These are phyloP conservation scores for Trichoderma atroviride DNA, from an alignment of 2,329 filamentous ascomycete genomes.

Conservation along the genomic window DNA sequence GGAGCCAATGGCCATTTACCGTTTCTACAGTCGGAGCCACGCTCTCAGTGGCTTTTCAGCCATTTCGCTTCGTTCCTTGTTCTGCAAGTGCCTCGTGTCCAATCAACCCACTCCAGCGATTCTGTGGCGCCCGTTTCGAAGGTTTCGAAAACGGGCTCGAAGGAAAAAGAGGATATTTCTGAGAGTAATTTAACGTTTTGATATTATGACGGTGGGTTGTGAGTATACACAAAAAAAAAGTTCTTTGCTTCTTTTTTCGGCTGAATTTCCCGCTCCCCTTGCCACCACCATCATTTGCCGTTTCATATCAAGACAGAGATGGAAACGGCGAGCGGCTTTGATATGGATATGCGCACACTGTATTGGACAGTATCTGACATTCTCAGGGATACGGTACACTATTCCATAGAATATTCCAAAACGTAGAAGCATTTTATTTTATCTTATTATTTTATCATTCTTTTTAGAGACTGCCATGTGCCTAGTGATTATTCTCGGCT, in stretches of 20 bases:
- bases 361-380: background rate
- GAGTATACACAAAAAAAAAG: background rate
- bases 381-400: background rate
- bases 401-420: background rate
- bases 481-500: background rate
- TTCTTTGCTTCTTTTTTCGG: background rate
- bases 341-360: background rate
- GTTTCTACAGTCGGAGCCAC: background rate
- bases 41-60: background rate
- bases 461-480: too few species aligned
- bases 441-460: too few species aligned
- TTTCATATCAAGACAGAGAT: background rate
- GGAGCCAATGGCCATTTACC: background rate
- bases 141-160: constrained; percentile 1
- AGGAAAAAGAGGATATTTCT: background rate
- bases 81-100: background rate
- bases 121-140: constrained; percentile 14
- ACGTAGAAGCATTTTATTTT: background rate
- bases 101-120: background rate
- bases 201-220: constrained; percentile 8
- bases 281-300: background rate
- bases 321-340: background rate
- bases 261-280: background rate
- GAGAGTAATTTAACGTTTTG: background rate
- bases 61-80: background rate